Conservation (phyloP, 164 flowering plant genomes). For the Saururus chinensis region DNA sequence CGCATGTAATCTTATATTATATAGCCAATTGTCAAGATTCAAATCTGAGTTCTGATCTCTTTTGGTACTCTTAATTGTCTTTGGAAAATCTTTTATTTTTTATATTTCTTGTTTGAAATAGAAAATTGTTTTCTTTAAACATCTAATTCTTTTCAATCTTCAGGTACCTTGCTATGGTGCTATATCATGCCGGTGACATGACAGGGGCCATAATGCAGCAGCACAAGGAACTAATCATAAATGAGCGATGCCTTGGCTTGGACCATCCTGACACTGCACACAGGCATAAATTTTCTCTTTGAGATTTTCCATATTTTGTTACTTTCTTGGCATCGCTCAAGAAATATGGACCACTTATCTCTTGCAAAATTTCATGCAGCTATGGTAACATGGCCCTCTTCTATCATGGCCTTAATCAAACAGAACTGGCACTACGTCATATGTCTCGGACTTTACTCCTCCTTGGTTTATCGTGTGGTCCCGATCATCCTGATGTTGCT, state of each 20-base stretch:
- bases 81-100: not conserved
- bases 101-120: not conserved
- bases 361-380: conserved; percentile 30
- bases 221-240: conserved; percentile 95
- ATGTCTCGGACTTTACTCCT: conserved; percentile 89
- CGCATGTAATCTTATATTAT: too few relatives aligned
- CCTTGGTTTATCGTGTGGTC: conserved; percentile 80
- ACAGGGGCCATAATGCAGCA: conserved; percentile 97
- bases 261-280: conserved; percentile 99
- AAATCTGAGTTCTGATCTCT: too few relatives aligned
- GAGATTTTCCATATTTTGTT: not conserved
- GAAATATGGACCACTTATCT: not conserved
- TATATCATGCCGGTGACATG: conserved; percentile 99
- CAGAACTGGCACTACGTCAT: conserved; percentile 88
- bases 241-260: conserved; percentile 91
- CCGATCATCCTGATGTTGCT: conserved; percentile 99
- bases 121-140: not conserved
- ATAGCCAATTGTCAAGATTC: too few relatives aligned
- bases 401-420: conserved; percentile 95
- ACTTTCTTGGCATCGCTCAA: not conserved
- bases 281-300: conserved; percentile 33
- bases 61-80: too few relatives aligned
- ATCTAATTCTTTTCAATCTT: conserved; percentile 5
- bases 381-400: conserved; percentile 99
- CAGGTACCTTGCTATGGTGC: conserved; percentile 98